A percentile compares a stretch with the other conserved stretches of the same genome.
phyloP scores from a whole-genome alignment of 2,329 filamentous ascomycete genomes.

The Hymenoscyphus scutula region DNA sequence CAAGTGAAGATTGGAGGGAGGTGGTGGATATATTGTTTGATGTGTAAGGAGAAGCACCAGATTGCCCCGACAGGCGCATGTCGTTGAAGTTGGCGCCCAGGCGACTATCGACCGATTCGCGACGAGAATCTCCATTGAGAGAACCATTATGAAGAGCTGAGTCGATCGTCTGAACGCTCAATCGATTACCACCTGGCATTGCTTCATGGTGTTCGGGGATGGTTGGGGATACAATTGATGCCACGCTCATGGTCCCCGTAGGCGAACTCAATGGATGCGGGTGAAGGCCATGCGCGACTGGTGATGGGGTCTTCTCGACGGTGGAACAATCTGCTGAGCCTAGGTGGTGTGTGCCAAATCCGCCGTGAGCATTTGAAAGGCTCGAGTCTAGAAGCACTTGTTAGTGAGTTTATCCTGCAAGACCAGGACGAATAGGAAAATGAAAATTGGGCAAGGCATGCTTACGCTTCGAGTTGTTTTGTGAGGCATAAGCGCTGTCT shows the following conservation, averaged over 20 bases:
- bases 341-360: conserved; percentile 9
- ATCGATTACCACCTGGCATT: conserved; percentile 9
- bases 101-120: conserved; percentile 78
- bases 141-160: conserved; percentile 29
- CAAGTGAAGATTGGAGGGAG: conserved; percentile 69
- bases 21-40: conserved; percentile 75
- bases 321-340: conserved; percentile 46
- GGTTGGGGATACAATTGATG: conserved; percentile 63
- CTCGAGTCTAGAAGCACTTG: conserved; percentile 33
- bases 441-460: conserved; percentile 1
- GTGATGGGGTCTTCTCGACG: conserved; percentile 62
- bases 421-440: not conserved
- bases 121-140: conserved; percentile 51
- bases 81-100: conserved; percentile 71
- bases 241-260: conserved; percentile 62
- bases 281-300: conserved; percentile 45
- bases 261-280: conserved; percentile 55
- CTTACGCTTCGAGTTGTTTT: conserved; percentile 25
- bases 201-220: conserved; percentile 34
- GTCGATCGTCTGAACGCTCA: conserved; percentile 24
- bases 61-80: conserved; percentile 51
- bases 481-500: conserved; percentile 20
- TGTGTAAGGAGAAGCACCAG: conserved; percentile 66
- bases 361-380: conserved; percentile 38
- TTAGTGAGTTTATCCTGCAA: conserved; percentile 11